These are phyloP conservation scores for Trypanosoma grayi DNA, from an alignment of 208 protist genomes.

Conservation along the genomic window DNA sequence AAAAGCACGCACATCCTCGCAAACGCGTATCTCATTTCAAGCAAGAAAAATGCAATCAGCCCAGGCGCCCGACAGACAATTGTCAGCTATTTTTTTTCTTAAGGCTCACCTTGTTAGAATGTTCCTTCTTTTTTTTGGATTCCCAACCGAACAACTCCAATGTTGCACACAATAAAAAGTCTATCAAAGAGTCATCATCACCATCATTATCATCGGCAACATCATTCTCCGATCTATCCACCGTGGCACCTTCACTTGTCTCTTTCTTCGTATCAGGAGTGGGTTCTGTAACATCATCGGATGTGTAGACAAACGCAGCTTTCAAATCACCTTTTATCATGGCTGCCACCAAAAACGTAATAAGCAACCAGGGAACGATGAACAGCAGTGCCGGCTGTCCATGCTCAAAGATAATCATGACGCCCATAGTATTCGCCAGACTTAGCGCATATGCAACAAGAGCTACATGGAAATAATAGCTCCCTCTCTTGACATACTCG, in stretches of 20 bases:
- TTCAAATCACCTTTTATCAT: constrained; percentile 64
- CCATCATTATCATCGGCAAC: background rate
- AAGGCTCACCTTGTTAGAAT: too few species aligned
- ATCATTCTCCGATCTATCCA: background rate
- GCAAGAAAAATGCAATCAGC: constrained; percentile 1
- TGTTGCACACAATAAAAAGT: constrained; percentile 21
- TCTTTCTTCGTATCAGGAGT: constrained; percentile 12
- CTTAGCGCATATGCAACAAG: constrained; percentile 90
- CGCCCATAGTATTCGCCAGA: constrained; percentile 91
- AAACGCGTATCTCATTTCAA: too few species aligned
- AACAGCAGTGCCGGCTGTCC: constrained; percentile 93
- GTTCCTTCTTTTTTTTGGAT: constrained; percentile 11
- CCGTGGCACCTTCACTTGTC: constrained; percentile 13
- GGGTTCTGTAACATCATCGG: constrained; percentile 13
- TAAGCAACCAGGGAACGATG: constrained; percentile 88
- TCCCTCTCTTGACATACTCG: constrained; percentile 51
- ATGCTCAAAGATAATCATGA: constrained; percentile 94
- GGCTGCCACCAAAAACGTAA: constrained; percentile 49
- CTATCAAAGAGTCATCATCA: constrained; percentile 25
- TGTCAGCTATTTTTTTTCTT: constrained; percentile 37
- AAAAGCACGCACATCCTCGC: too few species aligned
- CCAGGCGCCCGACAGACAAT: background rate
- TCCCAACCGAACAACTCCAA: constrained; percentile 47
- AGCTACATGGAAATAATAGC: constrained; percentile 85
- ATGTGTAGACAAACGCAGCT: constrained; percentile 28